Evolutionary conservation across 495 filamentous ascomycete genomes (phyloP), one percentile per base, ranked within the genome.

Genomic region (Usnea hakonensis): DNA sequence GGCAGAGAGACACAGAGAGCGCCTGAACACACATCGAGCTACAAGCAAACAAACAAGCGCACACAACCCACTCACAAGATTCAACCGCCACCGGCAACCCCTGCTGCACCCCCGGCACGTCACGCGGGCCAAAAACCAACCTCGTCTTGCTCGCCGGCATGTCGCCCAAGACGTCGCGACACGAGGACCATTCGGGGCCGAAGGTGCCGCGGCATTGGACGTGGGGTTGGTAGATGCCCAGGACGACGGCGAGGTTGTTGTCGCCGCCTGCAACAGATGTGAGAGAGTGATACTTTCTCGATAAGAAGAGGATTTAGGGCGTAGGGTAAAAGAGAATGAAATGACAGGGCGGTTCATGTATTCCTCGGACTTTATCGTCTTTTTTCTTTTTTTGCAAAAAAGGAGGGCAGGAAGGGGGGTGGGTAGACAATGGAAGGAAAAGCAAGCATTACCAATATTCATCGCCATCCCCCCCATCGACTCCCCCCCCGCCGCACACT

Each of bases 261-360:
- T 59, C 57, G n/a, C 57, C 57, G 40, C 57, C 57, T 59, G 17
- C n/a, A n/a, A n/a, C n/a, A n/a, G n/a, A n/a, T n/a, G 53, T 23
- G 4, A 5, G 9, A 10, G 23, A 37, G 6, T 17, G n/a, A n/a
- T n/a, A n/a, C n/a, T n/a, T n/a, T n/a, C n/a, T n/a, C n/a, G n/a
- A n/a, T n/a, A n/a, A n/a, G n/a, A n/a, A n/a, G n/a, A n/a, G n/a
- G n/a, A n/a, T n/a, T n/a, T n/a, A n/a, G n/a, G n/a, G n/a, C n/a
- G n/a, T n/a, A n/a, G n/a, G n/a, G n/a, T n/a, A n/a, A n/a, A n/a
- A n/a, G n/a, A n/a, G n/a, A n/a, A n/a, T n/a, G n/a, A n/a, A n/a
- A n/a, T n/a, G n/a, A n/a, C n/a, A n/a, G n/a, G n/a, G n/a, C n/a
- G n/a, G n/a, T n/a, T n/a, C n/a, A n/a, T n/a, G n/a, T n/a, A n/a